phyloP scores from a whole-genome alignment of 1,284 basidiomycete species.

The Hemileia vastatrix region DNA sequence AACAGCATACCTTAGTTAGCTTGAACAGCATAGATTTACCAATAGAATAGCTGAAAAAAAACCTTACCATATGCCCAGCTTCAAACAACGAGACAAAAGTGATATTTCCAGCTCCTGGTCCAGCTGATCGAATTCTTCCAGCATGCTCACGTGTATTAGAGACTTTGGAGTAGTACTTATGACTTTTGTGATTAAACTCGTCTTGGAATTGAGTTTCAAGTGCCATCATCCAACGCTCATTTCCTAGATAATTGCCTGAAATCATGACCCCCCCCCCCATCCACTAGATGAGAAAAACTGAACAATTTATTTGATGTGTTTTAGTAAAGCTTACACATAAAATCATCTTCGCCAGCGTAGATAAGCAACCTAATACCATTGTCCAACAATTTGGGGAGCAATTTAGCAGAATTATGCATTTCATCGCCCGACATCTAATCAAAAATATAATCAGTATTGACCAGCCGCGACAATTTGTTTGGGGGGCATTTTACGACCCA shows the following conservation, averaged over 20 bases:
- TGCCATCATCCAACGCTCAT: constrained; percentile 39
- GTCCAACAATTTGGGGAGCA: constrained; percentile 65
- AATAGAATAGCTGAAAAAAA: too few species aligned
- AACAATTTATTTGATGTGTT: not conserved
- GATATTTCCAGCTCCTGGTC: constrained; percentile 21
- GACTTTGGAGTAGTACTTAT: constrained; percentile 13
- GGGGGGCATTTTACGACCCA: constrained; percentile 23
- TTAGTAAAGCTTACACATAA: constrained; percentile 46
- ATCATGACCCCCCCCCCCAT: constrained; percentile 57
- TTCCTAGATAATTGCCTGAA: constrained; percentile 46
- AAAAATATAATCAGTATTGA: too few species aligned
- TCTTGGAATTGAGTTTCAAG: constrained; percentile 52
- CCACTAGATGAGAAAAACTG: not conserved
- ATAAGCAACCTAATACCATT: constrained; percentile 66
- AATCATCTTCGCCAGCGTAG: constrained; percentile 76
- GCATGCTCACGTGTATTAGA: constrained; percentile 3
- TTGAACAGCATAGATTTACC: too few species aligned
- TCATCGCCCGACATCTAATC: constrained; percentile 55
- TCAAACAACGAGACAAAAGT: constrained; percentile 18
- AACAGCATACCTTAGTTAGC: not conserved
- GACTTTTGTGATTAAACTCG: constrained; percentile 51
- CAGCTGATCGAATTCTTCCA: constrained; percentile 16
- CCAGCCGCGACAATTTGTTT: constrained; percentile 30
- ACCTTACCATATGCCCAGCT: constrained; percentile 21
- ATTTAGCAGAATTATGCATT: constrained; percentile 62